A percentile compares a stretch with the other conserved stretches of the same genome.
These are phyloP conservation scores for Carallia pectinifolia DNA, from an alignment of 345 rosid genomes.

Conservation along the genomic window DNA sequence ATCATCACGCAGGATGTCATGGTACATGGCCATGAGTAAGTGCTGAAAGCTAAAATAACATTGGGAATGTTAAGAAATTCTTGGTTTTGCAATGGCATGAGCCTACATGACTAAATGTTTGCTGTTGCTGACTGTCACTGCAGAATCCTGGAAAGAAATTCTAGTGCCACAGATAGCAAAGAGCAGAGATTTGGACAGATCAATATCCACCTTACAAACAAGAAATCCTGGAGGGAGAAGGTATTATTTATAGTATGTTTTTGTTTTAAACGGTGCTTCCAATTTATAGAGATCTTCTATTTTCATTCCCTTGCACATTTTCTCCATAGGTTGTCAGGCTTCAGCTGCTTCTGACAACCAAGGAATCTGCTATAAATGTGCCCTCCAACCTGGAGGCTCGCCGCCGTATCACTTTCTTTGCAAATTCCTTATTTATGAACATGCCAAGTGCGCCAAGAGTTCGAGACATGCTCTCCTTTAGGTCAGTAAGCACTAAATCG, in stretches of 20 bases:
- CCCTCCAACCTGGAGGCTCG: constrained; percentile 97
- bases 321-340: constrained; percentile 64
- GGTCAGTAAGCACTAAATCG: constrained; percentile 40
- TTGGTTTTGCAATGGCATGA: background rate
- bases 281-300: constrained; percentile 7
- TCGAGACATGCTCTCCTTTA: constrained; percentile 88
- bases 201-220: constrained; percentile 23
- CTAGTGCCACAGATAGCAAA: constrained; percentile 18
- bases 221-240: constrained; percentile 65
- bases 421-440: constrained; percentile 92
- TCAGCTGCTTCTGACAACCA: constrained; percentile 73
- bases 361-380: constrained; percentile 95
- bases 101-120: constrained; percentile 8
- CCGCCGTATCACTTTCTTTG: constrained; percentile 95
- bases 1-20: constrained; percentile 75
- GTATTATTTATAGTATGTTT: constrained; percentile 28
- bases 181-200: constrained; percentile 81
- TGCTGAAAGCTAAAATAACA: constrained; percentile 21
- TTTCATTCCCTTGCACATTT: constrained; percentile 13
- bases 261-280: constrained; percentile 6
- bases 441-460: constrained; percentile 90
- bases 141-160: constrained; percentile 59
- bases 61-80: background rate
- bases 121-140: constrained; percentile 23
- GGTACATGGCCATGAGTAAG: constrained; percentile 73